Base-by-base conservation (phyloP, 1,139 yeast genomes). In the Pichia terricola region DNA sequence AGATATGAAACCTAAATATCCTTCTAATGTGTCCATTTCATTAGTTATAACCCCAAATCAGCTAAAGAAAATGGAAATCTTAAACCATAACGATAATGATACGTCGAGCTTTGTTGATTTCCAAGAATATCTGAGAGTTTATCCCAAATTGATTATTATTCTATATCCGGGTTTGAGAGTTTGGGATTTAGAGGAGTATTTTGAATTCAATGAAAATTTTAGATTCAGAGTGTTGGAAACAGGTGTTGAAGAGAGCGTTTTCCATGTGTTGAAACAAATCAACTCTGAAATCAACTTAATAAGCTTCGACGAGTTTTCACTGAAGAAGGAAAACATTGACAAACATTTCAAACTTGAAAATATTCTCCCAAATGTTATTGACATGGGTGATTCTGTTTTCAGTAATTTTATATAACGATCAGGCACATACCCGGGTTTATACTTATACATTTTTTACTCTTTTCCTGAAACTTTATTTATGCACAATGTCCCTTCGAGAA, bases 201-300 rank as follows among this genome's bases (percentile, higher is more conserved):
- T 50, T 34, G 40, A 57, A 4, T 40, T 66, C 25, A 45, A 53
- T 4, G 42, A 51, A 3, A 49, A 51, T 9, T 44, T 58, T 9
- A 54, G 49, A 3, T 57, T 51, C 46, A 64, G 67, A 45, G 49
- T 70, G 2, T 66, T 72, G 4, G 56, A 55, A 37, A 67, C 73
- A 40, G 63, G 60, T 4, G 62, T 67, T 1, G 56, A 59, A 42
- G 59, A 55, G 9, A 72, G 75, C 5, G 53, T 68, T 2, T 69
- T 72, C 64, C 67, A 73, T 22, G 58, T 71, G 25, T 58, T 69
- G 9, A 68, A 68, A 43, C 73, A 68, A 42, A 39, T 71, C 22
- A 55, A 55, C 32, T 62, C 67, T 26, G 55, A 60, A 11, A 43
- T 59, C 4, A 56, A 69, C 34, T 49, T 68, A 30, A 54, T 69